Percentiles rank a stretch among this genome's conserved stretches.
Conservation (phyloP, 164 flowering plant species). For the Berberis vulgaris region DNA sequence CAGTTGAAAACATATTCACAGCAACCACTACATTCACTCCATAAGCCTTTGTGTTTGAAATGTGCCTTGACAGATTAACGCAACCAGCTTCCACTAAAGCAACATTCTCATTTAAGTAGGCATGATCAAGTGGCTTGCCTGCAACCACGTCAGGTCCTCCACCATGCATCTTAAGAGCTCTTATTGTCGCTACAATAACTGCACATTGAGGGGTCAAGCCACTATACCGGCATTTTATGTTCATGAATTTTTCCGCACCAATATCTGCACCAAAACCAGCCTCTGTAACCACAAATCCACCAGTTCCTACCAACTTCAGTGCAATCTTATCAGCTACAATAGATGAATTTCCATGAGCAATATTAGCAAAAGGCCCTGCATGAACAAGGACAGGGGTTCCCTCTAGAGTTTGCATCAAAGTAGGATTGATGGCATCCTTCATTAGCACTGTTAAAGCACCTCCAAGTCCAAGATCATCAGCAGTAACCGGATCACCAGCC, state of each 20-base stretch:
- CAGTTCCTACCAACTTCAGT: constrained; percentile 81
- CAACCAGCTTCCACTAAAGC: constrained; percentile 91
- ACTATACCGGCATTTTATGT: constrained; percentile 88
- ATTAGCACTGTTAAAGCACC: constrained; percentile 94
- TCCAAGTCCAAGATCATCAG: constrained; percentile 96
- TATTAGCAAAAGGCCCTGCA: constrained; percentile 99
- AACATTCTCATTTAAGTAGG: constrained; percentile 82
- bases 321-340: constrained; percentile 96
- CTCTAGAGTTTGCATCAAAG: constrained; percentile 97
- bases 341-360: constrained; percentile 98
- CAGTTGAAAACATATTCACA: constrained; percentile 84
- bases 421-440: constrained; percentile 99
- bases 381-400: constrained; percentile 98
- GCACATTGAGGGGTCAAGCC: constrained; percentile 95
- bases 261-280: constrained; percentile 99
- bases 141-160: constrained; percentile 97
- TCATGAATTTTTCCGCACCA: constrained; percentile 96
- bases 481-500: constrained; percentile 90
- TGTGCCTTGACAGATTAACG: constrained; percentile 82
- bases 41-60: constrained; percentile 75
- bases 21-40: constrained; percentile 96
- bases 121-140: constrained; percentile 91
- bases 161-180: constrained; percentile 99
- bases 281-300: constrained; percentile 98
- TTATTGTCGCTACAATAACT: constrained; percentile 87